Base-by-base conservation (phyloP, 2,329 filamentous ascomycete species). In the Aspergillus sp. region DNA sequence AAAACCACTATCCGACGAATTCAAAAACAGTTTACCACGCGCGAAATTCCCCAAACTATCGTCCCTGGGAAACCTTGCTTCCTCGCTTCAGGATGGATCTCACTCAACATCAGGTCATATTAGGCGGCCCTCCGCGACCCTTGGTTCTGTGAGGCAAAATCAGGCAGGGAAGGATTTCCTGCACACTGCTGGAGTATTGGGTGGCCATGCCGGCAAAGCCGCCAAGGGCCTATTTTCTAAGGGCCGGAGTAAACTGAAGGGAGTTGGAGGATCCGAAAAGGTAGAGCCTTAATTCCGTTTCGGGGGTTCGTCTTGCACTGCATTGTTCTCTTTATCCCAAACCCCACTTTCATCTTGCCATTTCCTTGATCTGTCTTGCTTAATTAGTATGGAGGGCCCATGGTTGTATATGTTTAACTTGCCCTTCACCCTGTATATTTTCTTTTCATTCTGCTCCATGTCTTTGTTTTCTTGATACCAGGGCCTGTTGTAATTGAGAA, bases 171-270 rank as follows among this genome's bases (percentile, higher is more conserved):
- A 96, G 78, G 92, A 96, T 68, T 79, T 97, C 27, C 82, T 97
- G 70, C 90, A 95, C 64, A 88, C 89, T 21, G 93, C 93, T 55
- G 91, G 91, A 53, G 78, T 86, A 17, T 78, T 89, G 58, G 84
- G 87, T 59, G 86, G 86, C 23, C 88, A 88, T 68, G 86, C 86
- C 33, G 84, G 85, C 62, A 92, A 91, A 71, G 91, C 91, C 58
- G 92, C 93, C 49, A 96, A 96, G 79, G 93, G 93, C 52, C 76
- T 97, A 63, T 88, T 97, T 73, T 91, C 90, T 64, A 96, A 96
- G 78, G 91, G 93, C 65, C 93, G 90, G 78, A 93, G 85, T 77
- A 93, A 91, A 75, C 86, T 96, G 69, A 80, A 80, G 71, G 84
- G 84, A 63, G 86, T 87, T 63, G 86, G 87, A 61, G 76, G 76